Evolutionary conservation across 805 yeast species (phyloP), one percentile per base, ranked within the genome.

Genomic region (Candida vaughaniae): DNA sequence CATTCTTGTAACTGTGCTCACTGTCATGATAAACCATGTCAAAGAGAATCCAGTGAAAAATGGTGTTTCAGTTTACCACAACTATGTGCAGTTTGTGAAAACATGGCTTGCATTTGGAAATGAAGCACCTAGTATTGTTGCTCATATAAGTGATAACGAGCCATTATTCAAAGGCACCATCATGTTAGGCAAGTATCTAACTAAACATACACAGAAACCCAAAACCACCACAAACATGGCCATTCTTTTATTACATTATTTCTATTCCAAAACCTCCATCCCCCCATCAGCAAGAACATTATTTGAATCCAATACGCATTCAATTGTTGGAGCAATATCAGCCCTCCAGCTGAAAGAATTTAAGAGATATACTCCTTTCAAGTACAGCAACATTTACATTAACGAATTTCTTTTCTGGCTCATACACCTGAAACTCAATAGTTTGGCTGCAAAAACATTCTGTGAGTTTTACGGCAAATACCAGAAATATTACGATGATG

Each of bases 111-210:
- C 52, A 0, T 51, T 52, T 31, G 34, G 17, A 1, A 12, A 16
- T 31, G 43, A 45, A 9, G 18, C 15, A 1, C 38, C 44, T 3
- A 25, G 48, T 34, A 48, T 59, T n/a, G 58, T 55, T 38, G 52
- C 61, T 1, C 37, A 55, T 6, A 35, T 52, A 39, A 35, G 52
- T 4, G 59, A 62, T 8, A 64, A 64, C 39, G 46, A 45, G 2
- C 54, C 49, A 18, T 42, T 64, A 14, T 64, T 64, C 31, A 45
- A 46, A 25, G 58, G 46, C 1, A 32, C 43, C n/a, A 16, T 39
- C n/a, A 33, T 29, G 19, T 33, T 47, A 11, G 26, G 34, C 26
- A 35, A 35, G 16, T 37, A 30, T 33, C 28, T 36, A 16, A 16
- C 12, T 10, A 18, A 25, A 4, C n/a, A 12, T 11, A 10, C 17